A percentile compares a stretch with the other conserved stretches of the same genome.
phyloP scores from a whole-genome alignment of 2,329 filamentous ascomycete species.

The Pestalotiopsis sp. region DNA sequence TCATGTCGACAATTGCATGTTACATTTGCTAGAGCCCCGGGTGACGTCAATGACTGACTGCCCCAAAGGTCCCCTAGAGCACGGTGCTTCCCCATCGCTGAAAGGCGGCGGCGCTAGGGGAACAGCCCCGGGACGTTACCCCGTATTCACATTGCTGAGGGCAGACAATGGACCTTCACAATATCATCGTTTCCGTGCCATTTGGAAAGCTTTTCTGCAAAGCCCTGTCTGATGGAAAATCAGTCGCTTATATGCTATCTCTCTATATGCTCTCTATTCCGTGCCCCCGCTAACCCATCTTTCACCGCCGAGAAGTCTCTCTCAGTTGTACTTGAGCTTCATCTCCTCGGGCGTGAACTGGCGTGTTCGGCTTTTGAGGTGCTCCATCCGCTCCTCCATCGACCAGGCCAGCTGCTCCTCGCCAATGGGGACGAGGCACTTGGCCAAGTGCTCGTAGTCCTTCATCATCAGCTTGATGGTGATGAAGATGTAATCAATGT shows the following conservation, averaged over 20 bases:
- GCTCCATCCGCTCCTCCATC: conserved; percentile 62
- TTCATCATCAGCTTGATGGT: conserved; percentile 70
- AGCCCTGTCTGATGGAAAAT: not conserved
- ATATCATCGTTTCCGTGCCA: too few relatives aligned
- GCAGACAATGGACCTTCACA: too few relatives aligned
- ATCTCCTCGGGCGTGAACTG: conserved; percentile 70
- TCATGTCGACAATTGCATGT: not conserved
- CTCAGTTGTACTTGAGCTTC: conserved; percentile 46
- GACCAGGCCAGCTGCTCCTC: conserved; percentile 66
- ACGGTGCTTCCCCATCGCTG: not conserved
- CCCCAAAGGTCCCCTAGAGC: not conserved
- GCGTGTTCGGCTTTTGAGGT: conserved; percentile 68
- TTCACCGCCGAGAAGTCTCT: not conserved
- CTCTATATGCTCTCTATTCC: not conserved
- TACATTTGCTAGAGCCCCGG: not conserved
- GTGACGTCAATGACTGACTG: conserved; percentile 23
- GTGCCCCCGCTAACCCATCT: not conserved
- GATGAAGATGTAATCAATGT: conserved; percentile 81
- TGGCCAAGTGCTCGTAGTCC: conserved; percentile 71
- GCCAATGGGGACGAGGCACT: conserved; percentile 74
- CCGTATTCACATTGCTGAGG: too few relatives aligned
- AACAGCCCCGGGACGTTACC: not conserved
- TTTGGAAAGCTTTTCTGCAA: too few relatives aligned
- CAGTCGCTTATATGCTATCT: not conserved
- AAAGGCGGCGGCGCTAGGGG: not conserved